Evolutionary conservation across 345 rosid species (phyloP), one percentile per base, ranked within the genome.

Genomic region (Theobroma cacao): DNA sequence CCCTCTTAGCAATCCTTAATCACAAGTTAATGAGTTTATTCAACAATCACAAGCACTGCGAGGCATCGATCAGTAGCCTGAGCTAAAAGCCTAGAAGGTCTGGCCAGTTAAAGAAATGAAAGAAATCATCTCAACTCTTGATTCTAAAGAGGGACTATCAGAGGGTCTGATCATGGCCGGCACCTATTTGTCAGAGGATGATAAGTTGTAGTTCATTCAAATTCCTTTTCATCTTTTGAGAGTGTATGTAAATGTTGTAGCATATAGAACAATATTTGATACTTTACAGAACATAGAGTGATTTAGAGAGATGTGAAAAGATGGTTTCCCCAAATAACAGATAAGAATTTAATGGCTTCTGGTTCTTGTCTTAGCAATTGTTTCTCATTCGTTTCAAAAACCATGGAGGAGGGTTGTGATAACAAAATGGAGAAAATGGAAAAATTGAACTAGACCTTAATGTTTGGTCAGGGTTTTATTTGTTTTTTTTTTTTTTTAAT

Each of bases 1-100:
- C 38, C 80, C 73, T 79, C 87, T 86, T 41, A 55, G 76, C 77
- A 78, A 67, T 84, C 87, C 45, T 63, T 70, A 4, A 53, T 80
- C 65, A 87, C 74, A 24, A 43, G 53, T 82, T 31, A 48, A 43
- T 26, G 72, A 80, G 72, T 70, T 83, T n/a, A 47, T 78, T 71
- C 24, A n/a, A 50, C 41, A 4, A 31, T 18, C 60, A 50, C 5
- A 61, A 15, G 56, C 74, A 40, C 66, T 59, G 34, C 6, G 14
- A 56, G 38, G 56, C 65, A 41, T 43, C 68, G 53, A n/a, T n/a
- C n/a, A n/a, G 41, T 40, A 28, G 26, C 41, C n/a, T 4, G 33
- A 76, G 45, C 3, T 47, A 64, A 59, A 61, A 75, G 28, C 58
- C 12, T n/a, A 62, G 31, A 45, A 45, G 55, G 14, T 17, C 18